Conservation (phyloP, 768 basidiomycete genomes). For the Termitomyces sp. region DNA sequence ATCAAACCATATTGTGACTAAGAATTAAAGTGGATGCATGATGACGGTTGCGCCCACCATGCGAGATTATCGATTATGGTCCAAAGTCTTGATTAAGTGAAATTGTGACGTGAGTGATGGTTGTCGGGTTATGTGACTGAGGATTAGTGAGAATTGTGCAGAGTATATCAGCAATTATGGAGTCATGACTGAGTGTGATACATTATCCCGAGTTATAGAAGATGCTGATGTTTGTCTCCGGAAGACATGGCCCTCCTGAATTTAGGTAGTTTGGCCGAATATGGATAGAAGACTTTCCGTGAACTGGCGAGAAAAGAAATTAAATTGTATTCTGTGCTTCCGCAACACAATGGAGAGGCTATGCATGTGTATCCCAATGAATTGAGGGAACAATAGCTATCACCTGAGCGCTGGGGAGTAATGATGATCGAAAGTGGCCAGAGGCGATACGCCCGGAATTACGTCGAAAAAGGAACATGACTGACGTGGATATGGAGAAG, state of each 20-base stretch:
- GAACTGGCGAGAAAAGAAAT: not conserved
- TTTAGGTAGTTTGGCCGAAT: slow-evolving; percentile 9
- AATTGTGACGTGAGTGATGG: slow-evolving; percentile 8
- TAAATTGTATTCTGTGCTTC: not conserved
- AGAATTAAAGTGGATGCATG: slow-evolving; percentile 7
- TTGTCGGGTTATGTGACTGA: not conserved
- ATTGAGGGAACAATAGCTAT: not conserved
- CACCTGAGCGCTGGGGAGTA: not conserved
- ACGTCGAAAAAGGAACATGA: not conserved
- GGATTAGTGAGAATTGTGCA: not conserved
- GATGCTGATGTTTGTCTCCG: slow-evolving; percentile 9
- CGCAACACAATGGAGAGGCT: not conserved
- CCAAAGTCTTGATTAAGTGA: slow-evolving; percentile 5
- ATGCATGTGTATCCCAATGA: not conserved
- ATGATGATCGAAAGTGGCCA: not conserved
- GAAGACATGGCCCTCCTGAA: slow-evolving; percentile 6
- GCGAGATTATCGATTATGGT: slow-evolving; percentile 7
- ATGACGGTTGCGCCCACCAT: not conserved
- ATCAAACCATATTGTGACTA: slow-evolving; percentile 7
- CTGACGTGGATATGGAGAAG: not conserved
- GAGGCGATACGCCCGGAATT: not conserved
- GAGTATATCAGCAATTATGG: slow-evolving; percentile 5
- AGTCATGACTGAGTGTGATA: slow-evolving; percentile 12
- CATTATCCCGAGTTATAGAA: not conserved
- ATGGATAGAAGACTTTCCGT: slow-evolving; percentile 10